Base-by-base conservation (phyloP, 1,284 basidiomycete species). In the Ceratorhiza oryzae-sativae region DNA sequence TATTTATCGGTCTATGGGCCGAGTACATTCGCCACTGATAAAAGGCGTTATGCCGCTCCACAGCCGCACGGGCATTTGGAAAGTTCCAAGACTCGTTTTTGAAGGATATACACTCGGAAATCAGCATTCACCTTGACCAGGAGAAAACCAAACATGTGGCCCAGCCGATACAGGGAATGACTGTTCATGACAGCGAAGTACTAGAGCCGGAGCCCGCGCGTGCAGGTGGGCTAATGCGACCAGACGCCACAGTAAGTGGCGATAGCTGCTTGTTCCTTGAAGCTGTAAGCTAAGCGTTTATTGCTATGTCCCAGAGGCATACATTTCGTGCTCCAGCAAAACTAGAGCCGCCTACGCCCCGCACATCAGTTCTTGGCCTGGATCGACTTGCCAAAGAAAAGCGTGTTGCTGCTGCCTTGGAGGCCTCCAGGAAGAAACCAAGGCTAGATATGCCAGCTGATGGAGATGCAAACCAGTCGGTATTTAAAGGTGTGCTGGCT, bases 351-450 rank as follows among this genome's bases (percentile, higher is more conserved):
- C 87, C 87, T 10, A 90, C 89, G 15, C 90, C 90, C 3, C 84
- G 90, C 42, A 80, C 86, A 0, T 97, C 94, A 1, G 77, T 93
- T 1, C 86, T 97, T 0, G 95, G 95, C 0, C 84, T 98, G 4
- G 95, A 98, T 79, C 86, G 85, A 39, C 85, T 98, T 1, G 95
- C 96, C 0, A 88, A 87, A 72, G 93, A 96, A 79, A 98, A 97
- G 81, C 84, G 92, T 56, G 87, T 88, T 1, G 84, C 83, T 1
- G 83, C 83, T 0, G 77, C 79, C 41, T 77, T 81, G 77, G 82
- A 82, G 74, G 81, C 82, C 6, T 84, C 83, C 73, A 83, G 87
- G 76, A 97, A 96, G 83, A 88, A 86, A 72, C 82, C 86, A 8
- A 86, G 85, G 74, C 76, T 88, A 42, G 88, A 90, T 49, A 74